phyloP scores from a whole-genome alignment of 495 filamentous ascomycete species.

The Xylaria castorea region DNA sequence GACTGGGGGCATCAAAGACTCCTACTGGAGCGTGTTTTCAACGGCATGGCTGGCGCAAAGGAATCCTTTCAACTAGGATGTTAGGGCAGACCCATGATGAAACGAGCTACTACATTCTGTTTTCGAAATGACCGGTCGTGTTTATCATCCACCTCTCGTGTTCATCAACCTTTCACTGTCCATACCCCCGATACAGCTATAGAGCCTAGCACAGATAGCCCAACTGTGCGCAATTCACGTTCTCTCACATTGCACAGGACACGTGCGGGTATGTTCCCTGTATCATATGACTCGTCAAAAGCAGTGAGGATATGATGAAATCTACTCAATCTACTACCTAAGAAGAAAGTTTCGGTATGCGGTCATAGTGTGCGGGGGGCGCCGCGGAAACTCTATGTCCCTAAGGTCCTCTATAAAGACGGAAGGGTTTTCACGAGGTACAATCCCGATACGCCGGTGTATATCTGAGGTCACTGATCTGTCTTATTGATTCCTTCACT shows the following conservation, averaged over 20 bases:
- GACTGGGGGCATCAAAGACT: constrained; percentile 1
- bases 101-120: neutral
- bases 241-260: neutral
- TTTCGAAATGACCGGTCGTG: neutral
- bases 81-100: neutral
- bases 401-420: neutral
- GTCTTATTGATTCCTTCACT: neutral
- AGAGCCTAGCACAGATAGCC: neutral
- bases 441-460: neutral
- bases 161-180: neutral
- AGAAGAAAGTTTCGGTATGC: constrained; percentile 3
- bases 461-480: neutral
- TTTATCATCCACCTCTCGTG: neutral
- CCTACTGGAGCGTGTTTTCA: neutral
- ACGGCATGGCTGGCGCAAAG: constrained; percentile 19
- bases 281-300: neutral
- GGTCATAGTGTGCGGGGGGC: constrained; percentile 5
- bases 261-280: neutral
- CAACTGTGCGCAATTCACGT: neutral
- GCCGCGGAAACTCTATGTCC: neutral
- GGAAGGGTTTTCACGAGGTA: neutral
- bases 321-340: neutral
- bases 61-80: constrained; percentile 31
- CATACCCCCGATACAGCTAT: neutral
- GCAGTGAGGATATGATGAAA: neutral